phyloP scores from a whole-genome alignment of 2,329 filamentous ascomycete species.

The Xylariaceae sp. region DNA sequence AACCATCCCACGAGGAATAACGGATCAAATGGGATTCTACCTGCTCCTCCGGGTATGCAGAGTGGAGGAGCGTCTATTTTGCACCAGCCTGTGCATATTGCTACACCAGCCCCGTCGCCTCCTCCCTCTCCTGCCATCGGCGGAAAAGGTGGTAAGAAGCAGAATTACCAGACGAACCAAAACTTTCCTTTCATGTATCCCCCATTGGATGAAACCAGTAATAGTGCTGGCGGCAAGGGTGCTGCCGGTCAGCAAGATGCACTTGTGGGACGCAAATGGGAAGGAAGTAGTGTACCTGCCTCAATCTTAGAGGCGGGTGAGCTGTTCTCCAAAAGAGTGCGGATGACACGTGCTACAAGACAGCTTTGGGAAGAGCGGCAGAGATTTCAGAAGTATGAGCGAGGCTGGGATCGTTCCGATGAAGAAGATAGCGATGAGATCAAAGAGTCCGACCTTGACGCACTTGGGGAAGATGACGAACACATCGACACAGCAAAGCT shows the following conservation, averaged over 20 bases:
- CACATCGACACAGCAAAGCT: slow-evolving; percentile 37
- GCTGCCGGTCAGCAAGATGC: slow-evolving; percentile 73
- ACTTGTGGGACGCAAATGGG: slow-evolving; percentile 80
- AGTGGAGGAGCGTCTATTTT: slow-evolving; percentile 73
- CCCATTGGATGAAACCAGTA: slow-evolving; percentile 82
- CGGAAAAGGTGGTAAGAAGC: slow-evolving; percentile 93
- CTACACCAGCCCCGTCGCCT: slow-evolving; percentile 93
- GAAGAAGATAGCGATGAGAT: slow-evolving; percentile 32
- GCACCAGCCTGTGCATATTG: slow-evolving; percentile 94
- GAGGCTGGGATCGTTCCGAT: slow-evolving; percentile 70
- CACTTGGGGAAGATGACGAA: slow-evolving; percentile 23
- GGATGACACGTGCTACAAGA: slow-evolving; percentile 85
- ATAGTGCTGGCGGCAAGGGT: slow-evolving; percentile 86
- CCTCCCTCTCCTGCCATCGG: slow-evolving; percentile 84
- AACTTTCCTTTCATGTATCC: slow-evolving; percentile 98
- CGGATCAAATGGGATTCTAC: slow-evolving; percentile 59
- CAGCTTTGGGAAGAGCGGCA: slow-evolving; percentile 96
- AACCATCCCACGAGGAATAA: slow-evolving; percentile 65
- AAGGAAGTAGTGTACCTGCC: slow-evolving; percentile 88
- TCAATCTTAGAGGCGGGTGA: slow-evolving; percentile 94
- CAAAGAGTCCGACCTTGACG: slow-evolving; percentile 38
- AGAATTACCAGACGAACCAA: slow-evolving; percentile 99
- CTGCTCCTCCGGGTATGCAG: slow-evolving; percentile 50
- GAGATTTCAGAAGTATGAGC: slow-evolving; percentile 83
- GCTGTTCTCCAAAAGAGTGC: slow-evolving; percentile 82